A percentile compares a stretch with the other conserved stretches of the same genome.
Evolutionary conservation across 108 stramenopile genomes (phyloP).

Genomic region (Stephanodiscus minutulus): DNA sequence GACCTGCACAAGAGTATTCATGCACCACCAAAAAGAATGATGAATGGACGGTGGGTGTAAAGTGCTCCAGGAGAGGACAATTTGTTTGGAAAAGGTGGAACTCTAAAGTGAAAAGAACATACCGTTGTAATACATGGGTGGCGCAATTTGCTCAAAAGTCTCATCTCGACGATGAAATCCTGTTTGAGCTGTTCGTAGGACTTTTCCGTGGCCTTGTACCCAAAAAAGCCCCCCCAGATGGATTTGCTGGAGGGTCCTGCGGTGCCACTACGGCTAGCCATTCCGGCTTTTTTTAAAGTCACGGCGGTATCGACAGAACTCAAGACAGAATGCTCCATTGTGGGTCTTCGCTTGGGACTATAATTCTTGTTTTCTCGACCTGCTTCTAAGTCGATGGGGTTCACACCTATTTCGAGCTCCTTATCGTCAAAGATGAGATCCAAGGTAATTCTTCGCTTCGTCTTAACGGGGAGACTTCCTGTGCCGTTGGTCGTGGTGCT

Average conservation of each 20-base stretch:
- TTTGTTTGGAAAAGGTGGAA: no score
- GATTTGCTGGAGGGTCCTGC: neutral
- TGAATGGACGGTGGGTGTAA: neutral
- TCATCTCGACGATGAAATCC: slow-evolving; percentile 69
- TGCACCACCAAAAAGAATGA: neutral
- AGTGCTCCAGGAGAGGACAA: neutral
- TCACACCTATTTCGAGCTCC: neutral
- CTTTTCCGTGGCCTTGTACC: neutral
- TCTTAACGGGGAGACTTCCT: neutral
- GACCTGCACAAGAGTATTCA: slow-evolving; percentile 6
- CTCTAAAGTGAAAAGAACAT: neutral
- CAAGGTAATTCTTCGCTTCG: neutral
- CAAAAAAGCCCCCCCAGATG: slow-evolving; percentile 15
- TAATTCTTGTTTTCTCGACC: neutral
- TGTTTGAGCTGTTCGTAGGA: slow-evolving; percentile 39
- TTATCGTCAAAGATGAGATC: slow-evolving; percentile 18
- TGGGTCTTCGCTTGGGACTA: neutral
- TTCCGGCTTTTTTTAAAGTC: neutral
- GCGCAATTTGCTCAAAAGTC: slow-evolving; percentile 56
- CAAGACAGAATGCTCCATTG: neutral
- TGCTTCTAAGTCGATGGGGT: neutral
- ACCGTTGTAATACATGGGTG: slow-evolving; percentile 75
- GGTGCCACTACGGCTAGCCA: neutral
- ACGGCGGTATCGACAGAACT: no score
- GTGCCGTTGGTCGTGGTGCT: neutral